A percentile compares a stretch with the other conserved stretches of the same genome.
These are phyloP conservation scores for Globisporangium splendens DNA, from an alignment of 352 stramenopile species.

Conservation along the genomic window DNA sequence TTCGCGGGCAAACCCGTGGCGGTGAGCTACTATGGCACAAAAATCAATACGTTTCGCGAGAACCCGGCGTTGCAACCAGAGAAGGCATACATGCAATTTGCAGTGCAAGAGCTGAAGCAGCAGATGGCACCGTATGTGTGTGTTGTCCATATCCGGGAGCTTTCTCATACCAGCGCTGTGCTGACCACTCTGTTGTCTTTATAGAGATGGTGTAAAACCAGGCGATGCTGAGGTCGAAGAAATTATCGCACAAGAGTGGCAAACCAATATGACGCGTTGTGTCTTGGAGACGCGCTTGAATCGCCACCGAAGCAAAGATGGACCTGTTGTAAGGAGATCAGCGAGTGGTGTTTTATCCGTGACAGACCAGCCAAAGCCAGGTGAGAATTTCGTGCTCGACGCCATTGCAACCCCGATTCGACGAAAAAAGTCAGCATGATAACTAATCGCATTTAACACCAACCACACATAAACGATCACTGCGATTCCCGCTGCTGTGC, in stretches of 20 bases:
- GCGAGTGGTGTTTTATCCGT: constrained; percentile 48
- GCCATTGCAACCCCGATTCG: constrained; percentile 22
- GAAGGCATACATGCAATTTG: constrained; percentile 42
- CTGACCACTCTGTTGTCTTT: background rate
- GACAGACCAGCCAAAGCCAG: constrained; percentile 17
- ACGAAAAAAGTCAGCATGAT: constrained; percentile 13
- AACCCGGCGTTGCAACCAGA: constrained; percentile 46
- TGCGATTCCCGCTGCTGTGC: background rate
- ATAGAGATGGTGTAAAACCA: constrained; percentile 23
- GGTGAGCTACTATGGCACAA: constrained; percentile 57
- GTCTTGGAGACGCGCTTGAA: constrained; percentile 57
- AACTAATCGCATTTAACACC: background rate
- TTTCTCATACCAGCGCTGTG: background rate
- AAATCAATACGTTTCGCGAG: constrained; percentile 61
- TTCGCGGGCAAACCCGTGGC: constrained; percentile 50
- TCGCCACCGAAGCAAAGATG: constrained; percentile 48
- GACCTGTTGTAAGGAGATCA: constrained; percentile 50
- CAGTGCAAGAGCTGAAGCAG: constrained; percentile 30
- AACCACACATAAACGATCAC: background rate
- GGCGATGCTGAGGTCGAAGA: constrained; percentile 40
- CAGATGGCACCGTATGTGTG: constrained; percentile 32
- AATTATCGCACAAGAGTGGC: constrained; percentile 61
- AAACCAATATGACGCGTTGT: constrained; percentile 49
- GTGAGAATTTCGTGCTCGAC: constrained; percentile 27
- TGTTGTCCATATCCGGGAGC: background rate